Percentiles rank a stretch among this genome's conserved stretches.
Conservation (phyloP, 148 eudicot species). For the Rhododendron kiyosumense region DNA sequence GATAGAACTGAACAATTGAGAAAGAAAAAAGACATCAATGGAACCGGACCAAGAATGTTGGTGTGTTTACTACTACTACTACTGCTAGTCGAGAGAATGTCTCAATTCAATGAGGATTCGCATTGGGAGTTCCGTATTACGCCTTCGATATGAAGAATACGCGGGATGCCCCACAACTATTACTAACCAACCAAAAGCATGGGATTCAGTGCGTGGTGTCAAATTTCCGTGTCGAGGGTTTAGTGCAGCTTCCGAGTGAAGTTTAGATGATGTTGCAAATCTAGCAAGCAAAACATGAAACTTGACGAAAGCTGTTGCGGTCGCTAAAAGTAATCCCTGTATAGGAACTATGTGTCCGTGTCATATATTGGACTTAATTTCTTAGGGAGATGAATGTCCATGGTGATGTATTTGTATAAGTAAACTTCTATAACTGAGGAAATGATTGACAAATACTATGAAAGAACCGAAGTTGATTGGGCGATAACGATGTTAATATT, state of each 20-base stretch:
- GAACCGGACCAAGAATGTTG: background rate
- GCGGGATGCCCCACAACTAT: background rate
- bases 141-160: background rate
- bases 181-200: too few relatives aligned
- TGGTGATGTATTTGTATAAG: background rate
- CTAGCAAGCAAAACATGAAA: background rate
- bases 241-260: too few relatives aligned
- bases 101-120: background rate
- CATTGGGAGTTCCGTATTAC: background rate
- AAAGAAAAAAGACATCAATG: background rate
- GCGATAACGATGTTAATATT: background rate
- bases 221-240: too few relatives aligned
- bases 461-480: background rate
- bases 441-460: background rate
- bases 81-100: background rate
- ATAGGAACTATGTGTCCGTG: too few relatives aligned
- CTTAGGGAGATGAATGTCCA: background rate
- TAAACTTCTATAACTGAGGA: background rate
- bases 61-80: background rate
- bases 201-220: too few relatives aligned
- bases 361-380: too few relatives aligned
- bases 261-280: too few relatives aligned
- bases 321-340: too few relatives aligned
- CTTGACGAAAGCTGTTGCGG: background rate
- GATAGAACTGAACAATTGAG: background rate